Evolutionary conservation across 2,329 filamentous ascomycete species (phyloP).

Genomic region (Lachnellula subtilissima): DNA sequence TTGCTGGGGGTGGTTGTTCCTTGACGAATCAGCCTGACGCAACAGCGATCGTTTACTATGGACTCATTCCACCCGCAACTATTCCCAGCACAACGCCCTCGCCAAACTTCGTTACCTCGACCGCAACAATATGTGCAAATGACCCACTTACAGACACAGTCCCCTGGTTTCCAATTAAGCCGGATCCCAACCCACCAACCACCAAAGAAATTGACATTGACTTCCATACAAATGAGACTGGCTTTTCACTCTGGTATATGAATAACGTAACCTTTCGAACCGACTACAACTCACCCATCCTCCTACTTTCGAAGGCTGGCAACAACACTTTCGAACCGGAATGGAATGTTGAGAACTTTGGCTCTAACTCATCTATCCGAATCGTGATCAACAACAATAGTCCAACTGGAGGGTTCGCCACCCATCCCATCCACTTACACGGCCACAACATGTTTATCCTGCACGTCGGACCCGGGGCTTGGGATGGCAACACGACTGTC

Average conservation of each 20-base stretch:
- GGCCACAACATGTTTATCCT: constrained; percentile 69
- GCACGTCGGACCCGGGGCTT: constrained; percentile 39
- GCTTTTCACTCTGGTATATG: constrained; percentile 48
- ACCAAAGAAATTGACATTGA: constrained; percentile 33
- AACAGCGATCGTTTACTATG: constrained; percentile 60
- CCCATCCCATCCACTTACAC: constrained; percentile 65
- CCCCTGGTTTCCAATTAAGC: constrained; percentile 19
- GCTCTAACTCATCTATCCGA: constrained; percentile 45
- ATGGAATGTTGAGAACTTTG: constrained; percentile 52
- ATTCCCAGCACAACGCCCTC: no score
- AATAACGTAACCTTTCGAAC: constrained; percentile 39
- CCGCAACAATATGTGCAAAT: constrained; percentile 23
- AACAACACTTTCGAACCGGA: constrained; percentile 47
- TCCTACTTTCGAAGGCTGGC: constrained; percentile 50
- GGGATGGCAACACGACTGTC: constrained; percentile 28
- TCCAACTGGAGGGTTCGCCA: constrained; percentile 40
- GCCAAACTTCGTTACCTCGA: no score
- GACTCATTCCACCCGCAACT: no score
- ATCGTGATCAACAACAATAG: constrained; percentile 48
- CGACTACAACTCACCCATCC: constrained; percentile 56
- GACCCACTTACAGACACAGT: constrained; percentile 16
- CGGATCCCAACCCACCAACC: constrained; percentile 15
- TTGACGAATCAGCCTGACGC: constrained; percentile 44
- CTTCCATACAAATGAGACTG: constrained; percentile 43
- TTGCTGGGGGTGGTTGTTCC: constrained; percentile 38